Conservation (phyloP, 108 stramenopile species). For the Ochromonas danica region DNA sequence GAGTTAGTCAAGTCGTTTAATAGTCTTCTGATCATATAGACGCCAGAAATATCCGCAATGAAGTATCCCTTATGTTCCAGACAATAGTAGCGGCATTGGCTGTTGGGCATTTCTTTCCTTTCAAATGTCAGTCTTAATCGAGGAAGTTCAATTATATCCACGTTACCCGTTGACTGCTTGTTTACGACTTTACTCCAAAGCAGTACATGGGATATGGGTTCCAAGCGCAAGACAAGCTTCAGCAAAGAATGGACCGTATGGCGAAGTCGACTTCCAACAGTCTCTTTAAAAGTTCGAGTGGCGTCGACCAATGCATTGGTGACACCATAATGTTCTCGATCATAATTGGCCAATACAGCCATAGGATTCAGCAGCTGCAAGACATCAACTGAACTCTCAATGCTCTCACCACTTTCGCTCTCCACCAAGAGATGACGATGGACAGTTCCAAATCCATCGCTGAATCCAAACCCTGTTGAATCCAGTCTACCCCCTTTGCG, state of each 20-base stretch:
- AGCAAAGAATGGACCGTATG: constrained; percentile 54
- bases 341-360: not conserved
- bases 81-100: constrained; percentile 75
- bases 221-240: constrained; percentile 80
- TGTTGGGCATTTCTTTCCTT: constrained; percentile 49
- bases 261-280: too few relatives aligned
- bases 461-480: constrained; percentile 82
- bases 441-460: constrained; percentile 71
- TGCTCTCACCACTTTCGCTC: not conserved
- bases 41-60: constrained; percentile 69
- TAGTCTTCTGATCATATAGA: constrained; percentile 63
- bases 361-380: not conserved
- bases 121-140: constrained; percentile 88
- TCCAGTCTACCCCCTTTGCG: constrained; percentile 67
- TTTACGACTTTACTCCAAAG: constrained; percentile 80
- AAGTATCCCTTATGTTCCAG: constrained; percentile 91
- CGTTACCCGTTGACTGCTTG: constrained; percentile 59
- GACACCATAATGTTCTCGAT: not conserved
- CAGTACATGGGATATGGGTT: constrained; percentile 87
- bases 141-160: constrained; percentile 88
- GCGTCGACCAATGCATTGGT: not conserved
- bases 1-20: constrained; percentile 80
- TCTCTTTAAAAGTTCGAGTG: too few relatives aligned
- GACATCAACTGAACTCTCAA: not conserved
- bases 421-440: constrained; percentile 55